Conservation (phyloP, 2,329 filamentous ascomycete genomes). For the Aspergillus udagawae region DNA sequence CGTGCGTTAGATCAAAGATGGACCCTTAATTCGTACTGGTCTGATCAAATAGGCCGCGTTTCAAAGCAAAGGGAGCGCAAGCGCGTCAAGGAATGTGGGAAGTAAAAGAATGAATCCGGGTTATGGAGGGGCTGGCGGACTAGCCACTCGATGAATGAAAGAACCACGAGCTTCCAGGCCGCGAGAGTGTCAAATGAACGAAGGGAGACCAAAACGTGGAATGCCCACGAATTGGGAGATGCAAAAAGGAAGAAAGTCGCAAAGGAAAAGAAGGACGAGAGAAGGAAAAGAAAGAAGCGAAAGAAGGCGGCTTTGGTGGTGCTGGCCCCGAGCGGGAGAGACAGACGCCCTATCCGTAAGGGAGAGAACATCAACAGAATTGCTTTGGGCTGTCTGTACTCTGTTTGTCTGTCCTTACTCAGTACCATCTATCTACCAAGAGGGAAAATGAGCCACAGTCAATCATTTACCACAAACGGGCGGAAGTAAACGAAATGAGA, state of each 20-base stretch:
- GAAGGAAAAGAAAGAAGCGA: neutral
- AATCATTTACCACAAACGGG: constrained; percentile 5
- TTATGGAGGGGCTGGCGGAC: constrained; percentile 11
- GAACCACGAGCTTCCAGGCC: constrained; percentile 34
- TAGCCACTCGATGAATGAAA: constrained; percentile 31
- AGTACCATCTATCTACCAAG: too few species aligned
- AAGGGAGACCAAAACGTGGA: constrained; percentile 7
- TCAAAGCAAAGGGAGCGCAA: constrained; percentile 11
- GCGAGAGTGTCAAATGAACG: constrained; percentile 16
- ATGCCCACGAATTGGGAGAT: constrained; percentile 11
- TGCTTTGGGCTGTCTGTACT: too few species aligned
- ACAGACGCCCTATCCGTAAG: neutral
- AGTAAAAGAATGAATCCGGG: constrained; percentile 17
- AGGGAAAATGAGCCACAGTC: neutral
- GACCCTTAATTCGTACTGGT: neutral
- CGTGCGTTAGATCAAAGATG: neutral
- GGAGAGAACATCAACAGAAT: too few species aligned
- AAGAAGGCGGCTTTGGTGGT: neutral
- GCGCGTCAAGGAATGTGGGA: constrained; percentile 20
- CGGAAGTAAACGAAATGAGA: constrained; percentile 19
- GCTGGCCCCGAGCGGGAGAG: neutral
- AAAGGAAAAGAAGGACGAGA: constrained; percentile 6
- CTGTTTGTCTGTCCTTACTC: too few species aligned
- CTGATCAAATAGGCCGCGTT: constrained; percentile 5
- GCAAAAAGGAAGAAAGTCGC: constrained; percentile 8